These are phyloP conservation scores for Trametes pubescens DNA, from an alignment of 1,284 basidiomycete species.

Conservation along the genomic window DNA sequence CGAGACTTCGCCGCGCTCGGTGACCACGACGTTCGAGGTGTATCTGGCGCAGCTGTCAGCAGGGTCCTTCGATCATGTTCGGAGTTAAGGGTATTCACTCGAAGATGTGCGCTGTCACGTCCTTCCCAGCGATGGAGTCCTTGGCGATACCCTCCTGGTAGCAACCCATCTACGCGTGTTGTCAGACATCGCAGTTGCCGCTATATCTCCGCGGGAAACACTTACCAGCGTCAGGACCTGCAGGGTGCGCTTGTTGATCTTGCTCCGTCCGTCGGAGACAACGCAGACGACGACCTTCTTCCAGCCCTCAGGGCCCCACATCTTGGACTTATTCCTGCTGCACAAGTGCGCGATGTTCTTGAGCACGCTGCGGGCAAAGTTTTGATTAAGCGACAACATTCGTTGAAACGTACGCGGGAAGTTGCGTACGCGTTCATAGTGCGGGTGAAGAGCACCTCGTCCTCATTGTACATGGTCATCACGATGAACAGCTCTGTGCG, in stretches of 20 bases:
- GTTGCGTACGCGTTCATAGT: conserved; percentile 86
- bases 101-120: conserved; percentile 94
- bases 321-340: conserved; percentile 81
- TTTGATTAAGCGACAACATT: conserved; percentile 14
- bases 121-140: conserved; percentile 90
- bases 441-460: conserved; percentile 83
- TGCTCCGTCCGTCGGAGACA: conserved; percentile 91
- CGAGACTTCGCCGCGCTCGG: conserved; percentile 87
- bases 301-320: conserved; percentile 96
- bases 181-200: not conserved
- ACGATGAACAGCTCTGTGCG: conserved; percentile 95
- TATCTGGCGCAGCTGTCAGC: conserved; percentile 54
- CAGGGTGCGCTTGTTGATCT: conserved; percentile 89
- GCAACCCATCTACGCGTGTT: conserved; percentile 81
- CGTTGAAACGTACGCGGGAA: not conserved
- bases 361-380: conserved; percentile 66
- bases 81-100: conserved; percentile 59
- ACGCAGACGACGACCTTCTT: conserved; percentile 95
- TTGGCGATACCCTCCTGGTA: conserved; percentile 98
- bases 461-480: conserved; percentile 98
- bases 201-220: conserved; percentile 11
- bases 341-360: conserved; percentile 92
- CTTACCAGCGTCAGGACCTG: conserved; percentile 80
- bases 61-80: not conserved
- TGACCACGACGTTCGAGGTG: conserved; percentile 82